Evolutionary conservation across 148 eudicot species (phyloP).

Genomic region (Amaranthus palmeri): DNA sequence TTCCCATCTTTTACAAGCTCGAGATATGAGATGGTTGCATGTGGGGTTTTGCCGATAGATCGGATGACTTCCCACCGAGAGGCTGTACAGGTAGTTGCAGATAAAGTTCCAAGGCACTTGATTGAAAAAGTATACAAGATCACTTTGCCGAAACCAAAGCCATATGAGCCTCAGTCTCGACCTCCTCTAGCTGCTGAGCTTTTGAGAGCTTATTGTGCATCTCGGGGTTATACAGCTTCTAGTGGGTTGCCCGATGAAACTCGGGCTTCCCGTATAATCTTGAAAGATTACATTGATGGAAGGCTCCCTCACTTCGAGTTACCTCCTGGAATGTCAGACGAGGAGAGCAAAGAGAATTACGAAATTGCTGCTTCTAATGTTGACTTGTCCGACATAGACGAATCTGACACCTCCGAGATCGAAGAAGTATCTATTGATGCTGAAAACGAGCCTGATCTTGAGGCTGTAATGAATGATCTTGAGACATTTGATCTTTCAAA

Average conservation of each 20-base stretch:
- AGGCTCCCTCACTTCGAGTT: conserved; percentile 76
- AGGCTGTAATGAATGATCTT: conserved; percentile 65
- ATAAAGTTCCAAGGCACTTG: conserved; percentile 56
- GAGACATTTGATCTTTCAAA: conserved; percentile 67
- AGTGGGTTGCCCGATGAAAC: conserved; percentile 95
- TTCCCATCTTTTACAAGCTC: conserved; percentile 97
- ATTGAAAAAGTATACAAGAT: conserved; percentile 72
- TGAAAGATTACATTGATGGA: conserved; percentile 95
- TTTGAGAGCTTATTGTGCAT: conserved; percentile 83
- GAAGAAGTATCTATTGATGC: conserved; percentile 33
- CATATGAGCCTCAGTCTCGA: conserved; percentile 74
- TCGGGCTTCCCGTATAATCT: conserved; percentile 67
- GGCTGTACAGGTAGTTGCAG: conserved; percentile 85
- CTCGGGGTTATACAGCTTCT: conserved; percentile 86
- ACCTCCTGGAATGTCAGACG: conserved; percentile 60
- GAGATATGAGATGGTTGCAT: conserved; percentile 96
- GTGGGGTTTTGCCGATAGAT: conserved; percentile 90
- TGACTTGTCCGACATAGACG: conserved; percentile 33
- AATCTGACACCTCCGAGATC: conserved; percentile 47
- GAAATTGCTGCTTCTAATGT: background rate
- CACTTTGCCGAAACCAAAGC: conserved; percentile 77
- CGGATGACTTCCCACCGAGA: conserved; percentile 90
- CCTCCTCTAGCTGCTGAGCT: conserved; percentile 82
- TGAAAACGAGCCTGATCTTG: conserved; percentile 34
- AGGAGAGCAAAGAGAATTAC: conserved; percentile 15